A percentile compares a stretch with the other conserved stretches of the same genome.
These are phyloP conservation scores for Lyophyllum decastes DNA, from an alignment of 768 basidiomycete species.

Conservation along the genomic window DNA sequence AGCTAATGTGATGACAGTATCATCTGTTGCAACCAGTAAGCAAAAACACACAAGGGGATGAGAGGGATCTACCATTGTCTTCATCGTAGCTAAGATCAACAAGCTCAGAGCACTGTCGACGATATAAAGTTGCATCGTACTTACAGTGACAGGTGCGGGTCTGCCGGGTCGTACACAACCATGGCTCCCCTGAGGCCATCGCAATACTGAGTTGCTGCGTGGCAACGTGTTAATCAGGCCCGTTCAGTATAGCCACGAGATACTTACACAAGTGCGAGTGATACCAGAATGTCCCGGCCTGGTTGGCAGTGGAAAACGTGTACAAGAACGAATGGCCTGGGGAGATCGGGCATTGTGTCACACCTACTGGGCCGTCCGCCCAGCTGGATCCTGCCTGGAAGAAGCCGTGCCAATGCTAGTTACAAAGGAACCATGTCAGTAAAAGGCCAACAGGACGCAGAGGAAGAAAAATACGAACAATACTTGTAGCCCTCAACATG, in stretches of 20 bases:
- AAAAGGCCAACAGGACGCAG: no score
- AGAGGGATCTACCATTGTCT: slow-evolving; percentile 40
- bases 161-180: slow-evolving; percentile 43
- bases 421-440: no score
- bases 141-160: slow-evolving; percentile 34
- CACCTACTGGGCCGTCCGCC: slow-evolving; percentile 43
- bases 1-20: slow-evolving; percentile 46
- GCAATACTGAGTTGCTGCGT: slow-evolving; percentile 50
- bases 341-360: slow-evolving; percentile 52
- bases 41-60: neutral
- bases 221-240: neutral
- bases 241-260: slow-evolving; percentile 21
- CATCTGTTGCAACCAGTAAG: no score
- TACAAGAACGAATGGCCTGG: slow-evolving; percentile 36
- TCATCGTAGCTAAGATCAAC: slow-evolving; percentile 32
- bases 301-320: neutral
- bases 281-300: neutral
- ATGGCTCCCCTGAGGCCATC: slow-evolving; percentile 54
- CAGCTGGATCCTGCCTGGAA: slow-evolving; percentile 41
- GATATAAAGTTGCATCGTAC: neutral
- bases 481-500: no score
- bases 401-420: slow-evolving; percentile 62
- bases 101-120: neutral
- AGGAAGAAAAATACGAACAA: no score
- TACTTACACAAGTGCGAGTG: neutral